Base-by-base conservation (phyloP, 129 eudicot species). In the Artemisia annua region DNA sequence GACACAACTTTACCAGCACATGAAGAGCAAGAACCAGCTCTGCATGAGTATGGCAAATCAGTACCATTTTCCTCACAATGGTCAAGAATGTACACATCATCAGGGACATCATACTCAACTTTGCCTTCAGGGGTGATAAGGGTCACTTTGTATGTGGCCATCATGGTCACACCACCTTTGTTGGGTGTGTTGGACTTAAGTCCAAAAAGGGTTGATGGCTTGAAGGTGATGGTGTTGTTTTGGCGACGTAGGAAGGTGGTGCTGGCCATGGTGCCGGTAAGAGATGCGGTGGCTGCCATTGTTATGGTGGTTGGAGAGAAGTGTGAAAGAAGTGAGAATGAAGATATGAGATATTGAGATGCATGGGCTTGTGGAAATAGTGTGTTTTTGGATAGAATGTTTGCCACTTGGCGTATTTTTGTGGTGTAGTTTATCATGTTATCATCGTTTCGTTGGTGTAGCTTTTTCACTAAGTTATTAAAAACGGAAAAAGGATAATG, bases 21-120 rank as follows among this genome's bases (percentile, higher is more conserved):
- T 10, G 96, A 78, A 11, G 95, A 87, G 83, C 98, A 92, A 0
- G 98, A 75, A 1, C 98, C 98, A 0, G 95, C 92, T 69, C 96
- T 73, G 84, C 98, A 92, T 4, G 98, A 92, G 87, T 70, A 87
- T 0, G 96, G 98, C 60, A 92, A 76, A 17, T 87, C 96, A 4
- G 54, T 0, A 1, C 91, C 96, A 0, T 0, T 14, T 52, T 83
- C 95, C 63, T 89, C 97, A 3, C 88, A 89, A 4, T 79, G 80
- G 84, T 92, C 96, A 9, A 92, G 77, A 18, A 92, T 78, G 88
- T 85, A 87, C 0, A 2, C 59, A 62, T 89, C 94, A 18, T 64
- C 78, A 1, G 89, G 85, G 88, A 86, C 78, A 1, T 89, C 80
- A 54, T 85, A 52, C 18, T 59, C 83, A 4, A 55, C 12, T 13